Base-by-base conservation (phyloP, 371 early-diverging fungal species). In the Blakeslea trispora region DNA sequence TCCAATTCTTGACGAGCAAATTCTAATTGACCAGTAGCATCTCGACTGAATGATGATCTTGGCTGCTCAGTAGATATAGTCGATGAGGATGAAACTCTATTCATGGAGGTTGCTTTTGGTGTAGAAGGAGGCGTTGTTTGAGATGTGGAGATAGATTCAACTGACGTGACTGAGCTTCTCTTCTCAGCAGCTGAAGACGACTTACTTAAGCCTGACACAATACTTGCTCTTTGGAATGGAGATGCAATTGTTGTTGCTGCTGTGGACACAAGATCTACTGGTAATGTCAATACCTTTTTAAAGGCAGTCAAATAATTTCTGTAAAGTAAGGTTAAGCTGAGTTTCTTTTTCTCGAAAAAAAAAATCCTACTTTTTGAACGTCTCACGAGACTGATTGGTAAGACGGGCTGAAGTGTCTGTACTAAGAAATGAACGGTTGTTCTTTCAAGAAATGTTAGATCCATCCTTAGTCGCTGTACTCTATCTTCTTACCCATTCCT, bases 291-390 rank as follows among this genome's bases (percentile, higher is more conserved):
- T 13, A 82, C 74, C 41, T 78, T 82, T 45, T 77, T 70, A 58
- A 82, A 82, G 11, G 79, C 80, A 22, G 58, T 65, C n/a, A 82
- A 52, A 43, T 78, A 82, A 57, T 82, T 80, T 49, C 80, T 68
- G 19, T 10, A 5, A 15, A 65, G 68, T 40, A 66, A 71, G 21
- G 63, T 43, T 40, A 66, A 68, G 15, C 44, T 28, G 9, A 15
- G 15, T 41, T 15, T 32, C 45, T 53, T 42, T 46, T 15, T 45
- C 11, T 8, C 4, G 21, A 11, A 48, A 6, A 24, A 21, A 23
- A 31, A n/a, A 2, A 28, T 6, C 17, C 41, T 59, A 61, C 68
- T 62, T 59, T 55, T 71, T 67, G 15, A 67, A 67, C 15, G 66
- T 66, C 48, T 74, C 75, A 32, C 75, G 63, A 11, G 69, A 62